A percentile compares a stretch with the other conserved stretches of the same genome.
These are phyloP conservation scores for Scheffersomyces quercinus DNA, from an alignment of 1,139 yeast species.

Conservation along the genomic window DNA sequence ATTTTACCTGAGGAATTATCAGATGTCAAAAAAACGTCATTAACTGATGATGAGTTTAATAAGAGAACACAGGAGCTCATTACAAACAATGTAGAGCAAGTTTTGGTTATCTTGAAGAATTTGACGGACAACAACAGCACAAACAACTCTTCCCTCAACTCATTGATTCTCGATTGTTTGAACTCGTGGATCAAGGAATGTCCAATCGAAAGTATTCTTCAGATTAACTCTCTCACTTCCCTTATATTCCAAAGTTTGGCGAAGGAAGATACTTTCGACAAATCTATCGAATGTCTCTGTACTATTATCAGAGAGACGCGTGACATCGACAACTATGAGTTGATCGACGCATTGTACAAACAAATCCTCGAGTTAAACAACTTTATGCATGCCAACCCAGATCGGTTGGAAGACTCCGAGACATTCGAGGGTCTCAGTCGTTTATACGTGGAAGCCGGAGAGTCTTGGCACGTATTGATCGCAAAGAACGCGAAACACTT, in stretches of 20 bases:
- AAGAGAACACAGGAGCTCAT: constrained; percentile 63
- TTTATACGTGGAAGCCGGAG: constrained; percentile 89
- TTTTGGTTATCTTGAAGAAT: constrained; percentile 60
- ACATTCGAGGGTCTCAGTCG: constrained; percentile 72
- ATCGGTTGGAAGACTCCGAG: constrained; percentile 63
- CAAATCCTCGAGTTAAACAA: constrained; percentile 65
- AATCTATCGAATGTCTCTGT: constrained; percentile 83
- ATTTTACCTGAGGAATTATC: constrained; percentile 89
- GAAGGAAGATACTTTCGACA: constrained; percentile 72
- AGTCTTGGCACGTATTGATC: constrained; percentile 88
- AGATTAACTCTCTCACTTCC: constrained; percentile 61
- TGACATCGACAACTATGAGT: constrained; percentile 62
- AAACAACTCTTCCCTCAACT: constrained; percentile 12
- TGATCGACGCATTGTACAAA: constrained; percentile 67
- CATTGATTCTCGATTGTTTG: constrained; percentile 67
- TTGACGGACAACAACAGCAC: constrained; percentile 32
- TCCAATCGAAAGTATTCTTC: constrained; percentile 65
- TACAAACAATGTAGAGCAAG: constrained; percentile 65
- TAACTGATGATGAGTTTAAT: constrained; percentile 80
- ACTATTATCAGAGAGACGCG: constrained; percentile 79
- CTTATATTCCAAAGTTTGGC: constrained; percentile 69
- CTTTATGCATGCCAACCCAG: constrained; percentile 34
- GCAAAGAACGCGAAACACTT: constrained; percentile 74
- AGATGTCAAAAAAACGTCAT: constrained; percentile 73
- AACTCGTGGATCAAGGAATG: constrained; percentile 90